These are phyloP conservation scores for Diaporthe ilicicola DNA, from an alignment of 2,329 filamentous ascomycete genomes.

Conservation along the genomic window DNA sequence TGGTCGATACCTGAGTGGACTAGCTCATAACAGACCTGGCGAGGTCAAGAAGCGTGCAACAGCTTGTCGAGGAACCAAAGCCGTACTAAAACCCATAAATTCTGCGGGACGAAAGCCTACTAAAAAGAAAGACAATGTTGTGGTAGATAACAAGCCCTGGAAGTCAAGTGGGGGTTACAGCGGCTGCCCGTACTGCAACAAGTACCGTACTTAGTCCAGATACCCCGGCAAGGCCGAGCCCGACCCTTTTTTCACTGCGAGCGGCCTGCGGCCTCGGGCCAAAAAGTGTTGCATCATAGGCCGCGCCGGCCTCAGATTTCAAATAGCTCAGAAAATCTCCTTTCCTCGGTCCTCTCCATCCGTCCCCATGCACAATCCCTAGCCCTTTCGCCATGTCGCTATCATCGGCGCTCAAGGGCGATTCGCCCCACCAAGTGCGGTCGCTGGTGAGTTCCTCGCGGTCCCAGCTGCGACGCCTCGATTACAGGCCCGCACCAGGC, in stretches of 20 bases:
- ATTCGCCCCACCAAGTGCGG: slow-evolving; percentile 65
- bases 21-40: too few relatives aligned
- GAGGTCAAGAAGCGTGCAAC: not conserved
- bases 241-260: slow-evolving; percentile 26
- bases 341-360: not conserved
- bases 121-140: not conserved
- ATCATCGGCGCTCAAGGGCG: slow-evolving; percentile 54
- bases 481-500: not conserved
- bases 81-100: not conserved
- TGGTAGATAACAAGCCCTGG: not conserved
- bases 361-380: slow-evolving; percentile 23
- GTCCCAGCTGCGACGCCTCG: slow-evolving; percentile 32
- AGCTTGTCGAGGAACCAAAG: not conserved
- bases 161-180: too few relatives aligned
- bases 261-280: slow-evolving; percentile 28
- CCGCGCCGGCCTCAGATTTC: slow-evolving; percentile 28
- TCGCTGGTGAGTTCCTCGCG: slow-evolving; percentile 58
- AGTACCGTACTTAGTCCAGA: not conserved
- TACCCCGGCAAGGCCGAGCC: slow-evolving; percentile 21
- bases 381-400: slow-evolving; percentile 35
- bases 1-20: too few relatives aligned
- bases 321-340: slow-evolving; percentile 19
- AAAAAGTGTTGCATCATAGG: slow-evolving; percentile 34
- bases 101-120: not conserved
- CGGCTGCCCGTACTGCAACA: not conserved